Evolutionary conservation across 140 eudicot genomes (phyloP).

Genomic region (Erigeron philadelphicus): DNA sequence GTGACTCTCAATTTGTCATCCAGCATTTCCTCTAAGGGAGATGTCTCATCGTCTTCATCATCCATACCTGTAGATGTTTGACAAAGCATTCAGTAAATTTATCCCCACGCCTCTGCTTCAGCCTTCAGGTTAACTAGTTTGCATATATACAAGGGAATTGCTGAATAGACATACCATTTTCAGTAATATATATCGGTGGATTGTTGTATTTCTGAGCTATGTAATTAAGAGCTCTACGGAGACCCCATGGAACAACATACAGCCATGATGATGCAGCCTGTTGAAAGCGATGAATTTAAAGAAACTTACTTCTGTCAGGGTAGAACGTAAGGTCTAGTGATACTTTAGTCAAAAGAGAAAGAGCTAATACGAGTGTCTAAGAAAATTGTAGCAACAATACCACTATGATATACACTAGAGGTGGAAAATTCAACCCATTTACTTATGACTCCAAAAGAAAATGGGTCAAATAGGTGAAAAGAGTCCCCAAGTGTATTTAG

Average conservation of each 20-base stretch:
- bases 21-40: conserved; percentile 56
- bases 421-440: not conserved
- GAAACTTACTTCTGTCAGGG: not conserved
- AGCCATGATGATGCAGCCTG: conserved; percentile 91
- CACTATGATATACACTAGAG: not conserved
- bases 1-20: conserved; percentile 70
- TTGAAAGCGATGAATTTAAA: conserved; percentile 18
- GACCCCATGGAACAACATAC: conserved; percentile 84
- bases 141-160: conserved; percentile 8
- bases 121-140: not conserved
- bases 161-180: conserved; percentile 49
- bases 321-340: no score
- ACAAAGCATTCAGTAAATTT: not conserved
- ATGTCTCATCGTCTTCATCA: conserved; percentile 52
- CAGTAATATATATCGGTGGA: conserved; percentile 62
- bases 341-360: no score
- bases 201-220: conserved; percentile 49
- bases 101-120: conserved; percentile 3
- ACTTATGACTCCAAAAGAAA: not conserved
- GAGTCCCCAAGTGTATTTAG: not conserved
- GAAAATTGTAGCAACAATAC: not conserved
- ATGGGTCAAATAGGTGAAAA: not conserved
- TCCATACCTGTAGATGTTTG: conserved; percentile 56
- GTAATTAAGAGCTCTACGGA: conserved; percentile 51
- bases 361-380: no score